These are phyloP conservation scores for Glarea lozoyensis DNA, from an alignment of 495 filamentous ascomycete genomes.

Conservation along the genomic window DNA sequence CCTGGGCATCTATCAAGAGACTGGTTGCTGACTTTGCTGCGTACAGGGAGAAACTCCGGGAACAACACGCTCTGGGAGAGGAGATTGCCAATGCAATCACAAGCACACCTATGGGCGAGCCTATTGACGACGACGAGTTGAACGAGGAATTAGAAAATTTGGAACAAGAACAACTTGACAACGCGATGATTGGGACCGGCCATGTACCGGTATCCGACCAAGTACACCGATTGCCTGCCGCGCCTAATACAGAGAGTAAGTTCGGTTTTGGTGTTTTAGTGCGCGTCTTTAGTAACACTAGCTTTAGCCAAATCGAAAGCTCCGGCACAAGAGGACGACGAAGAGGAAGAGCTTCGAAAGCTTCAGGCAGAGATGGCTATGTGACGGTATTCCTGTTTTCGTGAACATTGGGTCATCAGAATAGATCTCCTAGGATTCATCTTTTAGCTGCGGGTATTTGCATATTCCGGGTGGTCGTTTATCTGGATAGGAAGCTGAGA, in stretches of 20 bases:
- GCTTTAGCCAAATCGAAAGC: conserved; percentile 52
- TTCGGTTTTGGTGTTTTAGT: conserved; percentile 17
- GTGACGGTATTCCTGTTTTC: conserved; percentile 34
- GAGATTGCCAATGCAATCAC: conserved; percentile 86
- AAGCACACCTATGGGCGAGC: conserved; percentile 55
- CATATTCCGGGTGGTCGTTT: not conserved
- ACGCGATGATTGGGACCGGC: conserved; percentile 88
- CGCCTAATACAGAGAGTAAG: conserved; percentile 67
- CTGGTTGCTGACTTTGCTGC: conserved; percentile 5
- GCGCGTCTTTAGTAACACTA: conserved; percentile 13
- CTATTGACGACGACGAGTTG: conserved; percentile 79
- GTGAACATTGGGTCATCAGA: conserved; percentile 9
- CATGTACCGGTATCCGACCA: conserved; percentile 56
- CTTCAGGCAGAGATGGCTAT: conserved; percentile 97
- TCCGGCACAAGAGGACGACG: conserved; percentile 72
- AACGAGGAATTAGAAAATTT: conserved; percentile 68
- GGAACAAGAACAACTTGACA: conserved; percentile 81
- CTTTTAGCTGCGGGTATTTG: no score
- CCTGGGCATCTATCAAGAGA: conserved; percentile 9
- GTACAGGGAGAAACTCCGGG: conserved; percentile 81
- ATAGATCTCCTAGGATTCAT: conserved; percentile 6
- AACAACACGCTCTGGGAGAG: conserved; percentile 85
- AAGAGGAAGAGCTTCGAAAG: conserved; percentile 90
- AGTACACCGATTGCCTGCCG: conserved; percentile 63
- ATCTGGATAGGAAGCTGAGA: not conserved